Base-by-base conservation (phyloP, 306 rosid genomes). In the Alnus rubra region DNA sequence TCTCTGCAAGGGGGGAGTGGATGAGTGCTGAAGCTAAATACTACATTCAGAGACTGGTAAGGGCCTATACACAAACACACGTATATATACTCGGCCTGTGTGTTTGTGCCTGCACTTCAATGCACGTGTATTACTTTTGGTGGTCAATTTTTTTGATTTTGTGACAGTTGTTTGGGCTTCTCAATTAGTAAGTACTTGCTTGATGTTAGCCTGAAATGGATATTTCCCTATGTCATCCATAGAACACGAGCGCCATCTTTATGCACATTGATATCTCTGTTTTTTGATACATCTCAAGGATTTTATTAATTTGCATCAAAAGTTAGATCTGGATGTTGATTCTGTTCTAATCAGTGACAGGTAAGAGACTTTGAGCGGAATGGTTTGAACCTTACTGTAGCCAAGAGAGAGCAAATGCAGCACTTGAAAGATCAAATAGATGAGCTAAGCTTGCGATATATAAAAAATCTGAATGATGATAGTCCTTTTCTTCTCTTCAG, bases 341-440 rank as follows among this genome's bases (percentile, higher is more conserved):
- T 89, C 82, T 89, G 84, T 85, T 87, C 84, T 69, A 79, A 90
- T 87, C 97, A 93, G 97, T 95, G 98, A 95, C 99, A 95, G 99
- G 89, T 95, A 82, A 88, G 93, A 87, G 98, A 95, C 86, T 91
- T 90, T 82, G 98, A 95, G 86, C 93, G 85, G 67, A 91, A 91
- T 90, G 99, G 99, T 49, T 83, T 95, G 88, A 91, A 91, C 87
- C 96, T 95, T 79, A 91, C 98, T 60, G 84, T 84, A 69, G 88
- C 94, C 77, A 95, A 95, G 87, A 90, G 93, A 88, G 94, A 88
- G 78, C 98, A 91, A 86, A 79, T 95, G 87, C 84, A 78, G 80
- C 96, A 91, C 42, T 73, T 95, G 77, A 89, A 75, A 78, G 82
- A 77, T 84, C 93, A 91, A 81, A 91, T 95, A 53, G 94, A 93